phyloP scores from a whole-genome alignment of 176 grass and related monocot species.

The Eleusine indica region DNA sequence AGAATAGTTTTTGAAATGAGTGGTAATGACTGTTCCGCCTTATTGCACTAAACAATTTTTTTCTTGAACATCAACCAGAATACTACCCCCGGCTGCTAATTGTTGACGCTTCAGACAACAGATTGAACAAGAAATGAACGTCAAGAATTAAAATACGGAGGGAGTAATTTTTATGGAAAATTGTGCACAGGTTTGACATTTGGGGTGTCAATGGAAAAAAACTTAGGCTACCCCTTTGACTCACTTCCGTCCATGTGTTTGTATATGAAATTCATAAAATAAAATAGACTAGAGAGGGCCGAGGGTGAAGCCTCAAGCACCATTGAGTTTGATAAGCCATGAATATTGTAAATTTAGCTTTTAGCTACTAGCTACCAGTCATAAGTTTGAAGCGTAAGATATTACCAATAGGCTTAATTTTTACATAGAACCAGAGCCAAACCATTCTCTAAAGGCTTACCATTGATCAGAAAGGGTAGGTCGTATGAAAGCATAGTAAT shows the following conservation, averaged over 20 bases:
- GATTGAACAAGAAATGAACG: too few species aligned
- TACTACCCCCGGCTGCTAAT: not conserved
- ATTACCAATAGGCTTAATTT: constrained; percentile 6
- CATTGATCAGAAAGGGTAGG: constrained; percentile 93
- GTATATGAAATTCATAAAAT: not conserved
- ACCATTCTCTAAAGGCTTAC: constrained; percentile 11
- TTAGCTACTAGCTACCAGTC: not conserved
- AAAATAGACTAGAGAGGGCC: not conserved
- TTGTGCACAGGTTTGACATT: not conserved
- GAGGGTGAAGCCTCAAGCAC: not conserved
- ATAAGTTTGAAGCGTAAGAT: not conserved
- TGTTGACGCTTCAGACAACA: too few species aligned
- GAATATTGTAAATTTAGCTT: not conserved
- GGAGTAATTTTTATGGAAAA: not conserved
- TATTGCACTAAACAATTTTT: not conserved
- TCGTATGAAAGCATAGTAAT: constrained; percentile 98
- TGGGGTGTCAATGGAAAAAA: not conserved
- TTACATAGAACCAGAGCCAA: not conserved
- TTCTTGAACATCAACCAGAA: not conserved
- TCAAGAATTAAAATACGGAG: too few species aligned
- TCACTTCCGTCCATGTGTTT: not conserved
- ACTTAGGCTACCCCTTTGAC: not conserved
- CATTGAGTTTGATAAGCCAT: not conserved
- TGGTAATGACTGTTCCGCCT: not conserved
- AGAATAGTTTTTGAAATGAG: not conserved